These are phyloP conservation scores for Piper longum DNA, from an alignment of 164 flowering plant species.

Conservation along the genomic window DNA sequence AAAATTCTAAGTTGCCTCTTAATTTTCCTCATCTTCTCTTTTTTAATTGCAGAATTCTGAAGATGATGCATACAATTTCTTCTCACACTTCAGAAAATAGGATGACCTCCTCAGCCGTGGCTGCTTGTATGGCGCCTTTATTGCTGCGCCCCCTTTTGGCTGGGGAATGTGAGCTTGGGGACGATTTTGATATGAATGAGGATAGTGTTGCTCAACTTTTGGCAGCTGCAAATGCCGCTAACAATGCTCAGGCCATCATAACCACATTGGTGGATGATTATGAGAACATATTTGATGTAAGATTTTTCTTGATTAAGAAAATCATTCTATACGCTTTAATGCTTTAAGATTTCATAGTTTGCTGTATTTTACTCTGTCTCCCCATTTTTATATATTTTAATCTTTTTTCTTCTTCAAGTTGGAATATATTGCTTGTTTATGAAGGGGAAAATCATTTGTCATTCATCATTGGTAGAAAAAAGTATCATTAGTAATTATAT, in stretches of 20 bases:
- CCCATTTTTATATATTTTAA: neutral
- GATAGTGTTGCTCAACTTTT: conserved; percentile 93
- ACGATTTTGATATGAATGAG: conserved; percentile 67
- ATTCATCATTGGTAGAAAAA: too few species aligned
- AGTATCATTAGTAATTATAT: too few species aligned
- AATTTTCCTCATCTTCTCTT: neutral
- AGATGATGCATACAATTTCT: conserved; percentile 88
- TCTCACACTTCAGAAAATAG: conserved; percentile 80
- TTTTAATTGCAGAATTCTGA: conserved; percentile 47
- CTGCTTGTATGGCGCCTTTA: conserved; percentile 99
- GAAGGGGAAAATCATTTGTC: too few species aligned
- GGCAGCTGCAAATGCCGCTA: conserved; percentile 99
- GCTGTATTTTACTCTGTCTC: neutral
- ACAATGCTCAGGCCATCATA: conserved; percentile 87
- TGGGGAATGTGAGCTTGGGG: conserved; percentile 95
- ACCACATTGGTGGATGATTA: conserved; percentile 89
- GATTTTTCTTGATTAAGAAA: conserved; percentile 8
- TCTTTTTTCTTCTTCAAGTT: too few species aligned
- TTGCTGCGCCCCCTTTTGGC: conserved; percentile 88
- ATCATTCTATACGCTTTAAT: too few species aligned
- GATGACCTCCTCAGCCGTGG: conserved; percentile 94
- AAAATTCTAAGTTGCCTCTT: neutral
- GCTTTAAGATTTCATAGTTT: too few species aligned
- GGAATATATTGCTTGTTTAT: too few species aligned
- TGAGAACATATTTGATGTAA: conserved; percentile 80